Evolutionary conservation across 2,329 filamentous ascomycete species (phyloP), one percentile per base, ranked within the genome.

Genomic region (Fusarium foetens): DNA sequence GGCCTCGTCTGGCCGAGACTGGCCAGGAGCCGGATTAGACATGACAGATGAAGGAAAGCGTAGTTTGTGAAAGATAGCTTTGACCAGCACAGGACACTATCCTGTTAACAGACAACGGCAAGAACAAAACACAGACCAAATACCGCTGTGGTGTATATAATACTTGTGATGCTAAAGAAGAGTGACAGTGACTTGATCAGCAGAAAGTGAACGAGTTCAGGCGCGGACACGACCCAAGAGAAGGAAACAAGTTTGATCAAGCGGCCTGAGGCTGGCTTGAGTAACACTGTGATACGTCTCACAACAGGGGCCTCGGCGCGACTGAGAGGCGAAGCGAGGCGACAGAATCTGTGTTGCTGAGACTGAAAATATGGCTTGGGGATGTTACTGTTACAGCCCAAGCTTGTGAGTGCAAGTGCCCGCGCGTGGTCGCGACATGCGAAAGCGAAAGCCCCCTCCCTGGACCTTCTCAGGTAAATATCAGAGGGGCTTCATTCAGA

Each of bases 1-100:
- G 54, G 81, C 75, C 63, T 83, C 81, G 49, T 82, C 80, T 33
- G 80, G 66, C 29, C 76, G 80, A 65, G 77, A 73, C 42, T 80
- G 75, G 65, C 75, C 75, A 59, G 77, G 67, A 53, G 74, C 66
- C 58, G 80, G 62, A 42, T 78, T 76, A 43, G 79, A 55, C 80
- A 82, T 82, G 58, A 53, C 52, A 33, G 29, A 45, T 25, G 42
- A 45, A 58, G 49, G 21, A 39, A 53, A 55, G 52, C 21, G 27
- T 53, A 21, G 51, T 53, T 45, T 42, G 35, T 43, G 36, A 46
- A 52, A 33, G 43, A 53, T 27, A 23, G 54, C 35, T 23, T 58
- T 6, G 29, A 48, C 41, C 41, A 53, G 45, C 31, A 51, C 52
- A 66, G 66, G 51, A 38, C 63, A 49, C 63, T 65, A 55, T 42